Evolutionary conservation across 2,329 filamentous ascomycete species (phyloP).

Genomic region (Blastomyces parvus): DNA sequence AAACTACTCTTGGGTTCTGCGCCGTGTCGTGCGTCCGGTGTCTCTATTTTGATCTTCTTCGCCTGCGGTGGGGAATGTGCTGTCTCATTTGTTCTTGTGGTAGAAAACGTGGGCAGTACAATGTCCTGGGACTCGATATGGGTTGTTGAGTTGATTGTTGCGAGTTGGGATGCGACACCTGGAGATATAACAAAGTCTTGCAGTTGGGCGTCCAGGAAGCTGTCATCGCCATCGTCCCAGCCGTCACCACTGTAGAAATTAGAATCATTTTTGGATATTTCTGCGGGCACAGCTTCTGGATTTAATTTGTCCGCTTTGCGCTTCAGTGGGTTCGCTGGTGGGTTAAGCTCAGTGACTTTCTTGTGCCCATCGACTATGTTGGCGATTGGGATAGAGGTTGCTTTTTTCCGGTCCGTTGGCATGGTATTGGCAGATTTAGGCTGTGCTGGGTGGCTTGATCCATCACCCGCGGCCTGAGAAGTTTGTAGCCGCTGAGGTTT

Average conservation of each 20-base stretch:
- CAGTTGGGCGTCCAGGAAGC: constrained; percentile 8
- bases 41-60: constrained; percentile 8
- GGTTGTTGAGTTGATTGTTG: not conserved
- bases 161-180: not conserved
- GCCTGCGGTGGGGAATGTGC: not conserved
- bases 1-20: constrained; percentile 18
- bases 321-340: not conserved
- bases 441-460: not conserved
- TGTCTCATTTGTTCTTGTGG: not conserved
- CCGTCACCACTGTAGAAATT: not conserved
- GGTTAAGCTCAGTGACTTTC: not conserved
- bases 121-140: not conserved
- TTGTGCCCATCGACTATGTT: not conserved
- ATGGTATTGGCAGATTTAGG: not conserved
- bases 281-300: not conserved
- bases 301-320: constrained; percentile 7
- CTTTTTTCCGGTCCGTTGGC: not conserved
- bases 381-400: not conserved
- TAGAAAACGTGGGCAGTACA: no score
- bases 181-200: not conserved
- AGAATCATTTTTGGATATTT: not conserved
- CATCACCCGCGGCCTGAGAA: not conserved
- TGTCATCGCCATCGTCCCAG: not conserved
- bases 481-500: not conserved
- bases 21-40: constrained; percentile 18